These are phyloP conservation scores for Aechmea fasciata DNA, from an alignment of 176 grass and related monocot species.

Conservation along the genomic window DNA sequence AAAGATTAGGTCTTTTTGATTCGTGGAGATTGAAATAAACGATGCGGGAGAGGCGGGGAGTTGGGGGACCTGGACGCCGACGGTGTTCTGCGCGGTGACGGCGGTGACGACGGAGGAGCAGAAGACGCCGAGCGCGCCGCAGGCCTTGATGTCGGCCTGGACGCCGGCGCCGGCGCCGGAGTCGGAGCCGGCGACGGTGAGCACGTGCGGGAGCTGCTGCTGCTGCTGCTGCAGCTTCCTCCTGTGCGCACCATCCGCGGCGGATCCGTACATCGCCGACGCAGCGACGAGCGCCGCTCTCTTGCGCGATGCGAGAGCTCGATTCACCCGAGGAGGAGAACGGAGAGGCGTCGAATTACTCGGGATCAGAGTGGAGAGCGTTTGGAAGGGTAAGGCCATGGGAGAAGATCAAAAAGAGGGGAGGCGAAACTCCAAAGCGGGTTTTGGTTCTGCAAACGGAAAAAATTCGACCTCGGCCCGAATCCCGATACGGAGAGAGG, in stretches of 20 bases:
- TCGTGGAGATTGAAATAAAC: not conserved
- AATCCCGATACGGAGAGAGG: too few relatives aligned
- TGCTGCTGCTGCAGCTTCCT: constrained; percentile 20
- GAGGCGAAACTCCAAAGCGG: too few relatives aligned
- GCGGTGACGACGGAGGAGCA: constrained; percentile 86
- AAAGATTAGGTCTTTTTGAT: not conserved
- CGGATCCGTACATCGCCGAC: constrained; percentile 4
- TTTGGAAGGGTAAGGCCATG: too few relatives aligned
- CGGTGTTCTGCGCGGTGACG: constrained; percentile 90
- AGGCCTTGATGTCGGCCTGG: constrained; percentile 90
- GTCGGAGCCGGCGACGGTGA: constrained; percentile 81
- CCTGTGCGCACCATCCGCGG: not conserved
- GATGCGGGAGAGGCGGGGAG: not conserved
- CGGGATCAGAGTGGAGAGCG: too few relatives aligned
- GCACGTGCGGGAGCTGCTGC: constrained; percentile 59
- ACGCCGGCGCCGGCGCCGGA: constrained; percentile 78
- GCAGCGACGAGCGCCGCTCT: not conserved
- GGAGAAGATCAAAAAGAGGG: too few relatives aligned
- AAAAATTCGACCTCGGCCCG: too few relatives aligned
- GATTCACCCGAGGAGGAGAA: too few relatives aligned
- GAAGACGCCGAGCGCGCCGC: constrained; percentile 70
- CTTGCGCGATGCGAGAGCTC: too few relatives aligned
- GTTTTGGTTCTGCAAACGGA: too few relatives aligned
- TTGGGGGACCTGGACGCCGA: constrained; percentile 64
- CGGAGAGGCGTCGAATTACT: too few relatives aligned